Conservation (phyloP, 176 grass and related monocot genomes). For the maize (Zea mays) region DNA sequence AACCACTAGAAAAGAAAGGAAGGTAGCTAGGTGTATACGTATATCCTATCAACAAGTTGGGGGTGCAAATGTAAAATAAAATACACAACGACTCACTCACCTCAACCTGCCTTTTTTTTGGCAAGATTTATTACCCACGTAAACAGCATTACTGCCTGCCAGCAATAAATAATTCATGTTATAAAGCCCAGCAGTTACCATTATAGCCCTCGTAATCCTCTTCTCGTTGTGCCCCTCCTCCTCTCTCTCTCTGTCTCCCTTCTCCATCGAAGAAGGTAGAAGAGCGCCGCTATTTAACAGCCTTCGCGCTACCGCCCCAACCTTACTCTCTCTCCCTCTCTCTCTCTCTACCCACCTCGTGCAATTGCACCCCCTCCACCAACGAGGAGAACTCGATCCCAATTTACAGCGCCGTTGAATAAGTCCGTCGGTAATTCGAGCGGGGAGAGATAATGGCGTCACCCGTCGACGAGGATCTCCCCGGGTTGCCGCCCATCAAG, state of each 20-base stretch:
- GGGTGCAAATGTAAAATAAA: neutral
- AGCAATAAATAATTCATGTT: slow-evolving; percentile 31
- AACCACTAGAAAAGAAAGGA: no score
- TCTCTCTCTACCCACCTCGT: neutral
- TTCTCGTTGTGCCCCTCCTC: neutral
- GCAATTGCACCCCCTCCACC: slow-evolving; percentile 27
- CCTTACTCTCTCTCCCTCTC: slow-evolving; percentile 21
- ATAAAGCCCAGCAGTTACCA: slow-evolving; percentile 33
- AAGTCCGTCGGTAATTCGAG: slow-evolving; percentile 30
- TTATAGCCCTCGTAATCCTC: slow-evolving; percentile 5
- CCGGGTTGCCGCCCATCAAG: slow-evolving; percentile 44
- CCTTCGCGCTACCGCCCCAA: slow-evolving; percentile 43
- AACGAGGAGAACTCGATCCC: slow-evolving; percentile 37
- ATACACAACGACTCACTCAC: neutral
- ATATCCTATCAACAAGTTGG: slow-evolving; percentile 1
- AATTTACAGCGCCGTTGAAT: neutral
- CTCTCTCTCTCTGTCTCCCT: neutral
- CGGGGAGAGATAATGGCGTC: slow-evolving; percentile 31
- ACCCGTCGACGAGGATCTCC: slow-evolving; percentile 32
- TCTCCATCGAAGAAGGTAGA: neutral
- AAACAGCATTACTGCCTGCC: slow-evolving; percentile 16
- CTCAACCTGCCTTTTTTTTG: neutral
- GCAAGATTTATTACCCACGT: slow-evolving; percentile 15
- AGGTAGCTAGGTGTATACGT: no score
- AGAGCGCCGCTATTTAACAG: slow-evolving; percentile 47